Evolutionary conservation across 2,329 filamentous ascomycete genomes (phyloP).

Genomic region (Epichloe bromicola): DNA sequence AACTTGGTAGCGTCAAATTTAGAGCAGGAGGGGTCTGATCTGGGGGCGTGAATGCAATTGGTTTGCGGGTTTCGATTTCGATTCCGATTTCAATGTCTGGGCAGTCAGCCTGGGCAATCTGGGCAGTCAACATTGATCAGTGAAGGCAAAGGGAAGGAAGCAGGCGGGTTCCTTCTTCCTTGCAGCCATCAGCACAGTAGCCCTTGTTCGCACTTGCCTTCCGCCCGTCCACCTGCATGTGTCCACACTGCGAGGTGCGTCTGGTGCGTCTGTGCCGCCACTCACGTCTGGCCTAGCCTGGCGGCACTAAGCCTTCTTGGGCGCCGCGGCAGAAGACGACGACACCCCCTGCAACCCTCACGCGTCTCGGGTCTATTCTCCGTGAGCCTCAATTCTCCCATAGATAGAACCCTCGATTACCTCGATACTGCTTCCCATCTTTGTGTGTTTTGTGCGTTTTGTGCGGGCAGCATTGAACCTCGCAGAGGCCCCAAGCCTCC

Average conservation of each 20-base stretch:
- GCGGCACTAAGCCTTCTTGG: conserved; percentile 16
- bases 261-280: no score
- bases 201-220: neutral
- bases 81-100: no score
- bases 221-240: no score
- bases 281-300: neutral
- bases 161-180: neutral
- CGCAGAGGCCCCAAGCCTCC: neutral
- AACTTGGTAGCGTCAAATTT: neutral
- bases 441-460: neutral
- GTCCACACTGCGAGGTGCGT: no score
- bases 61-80: no score
- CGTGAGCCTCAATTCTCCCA: conserved; percentile 3
- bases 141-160: neutral
- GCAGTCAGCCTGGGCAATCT: no score
- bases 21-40: neutral
- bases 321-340: conserved; percentile 15
- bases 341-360: conserved; percentile 9
- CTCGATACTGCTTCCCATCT: neutral
- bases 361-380: conserved; percentile 13
- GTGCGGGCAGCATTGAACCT: neutral
- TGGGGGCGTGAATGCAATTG: neutral
- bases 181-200: neutral
- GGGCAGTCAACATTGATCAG: no score
- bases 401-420: neutral